Evolutionary conservation across 176 grass and related monocot species (phyloP).

Genomic region (Oryza officinalis): DNA sequence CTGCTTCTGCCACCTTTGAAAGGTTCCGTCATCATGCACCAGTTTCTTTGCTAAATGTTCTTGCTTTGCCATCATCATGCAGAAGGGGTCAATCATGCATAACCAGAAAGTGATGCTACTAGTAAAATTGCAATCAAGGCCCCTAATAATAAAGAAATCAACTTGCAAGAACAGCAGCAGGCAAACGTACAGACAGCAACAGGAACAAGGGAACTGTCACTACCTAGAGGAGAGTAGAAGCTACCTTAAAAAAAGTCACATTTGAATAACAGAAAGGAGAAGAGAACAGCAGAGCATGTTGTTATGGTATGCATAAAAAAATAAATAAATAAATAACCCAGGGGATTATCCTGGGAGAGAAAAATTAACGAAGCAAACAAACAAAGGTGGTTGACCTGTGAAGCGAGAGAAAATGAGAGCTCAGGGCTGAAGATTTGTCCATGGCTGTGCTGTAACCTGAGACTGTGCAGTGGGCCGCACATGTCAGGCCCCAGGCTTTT

Average conservation of each 20-base stretch:
- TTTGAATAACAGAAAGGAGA: neutral
- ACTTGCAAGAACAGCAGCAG: neutral
- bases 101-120: neutral
- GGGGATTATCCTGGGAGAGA: constrained; percentile 10
- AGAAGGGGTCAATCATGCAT: neutral
- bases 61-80: neutral
- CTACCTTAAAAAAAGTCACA: neutral
- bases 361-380: constrained; percentile 29
- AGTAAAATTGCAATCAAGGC: neutral
- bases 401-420: constrained; percentile 1
- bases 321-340: neutral
- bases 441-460: neutral
- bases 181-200: neutral
- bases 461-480: neutral
- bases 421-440: neutral
- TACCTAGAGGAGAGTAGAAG: neutral
- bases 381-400: constrained; percentile 30
- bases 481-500: constrained; percentile 19
- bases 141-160: neutral
- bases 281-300: neutral
- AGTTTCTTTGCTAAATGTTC: neutral
- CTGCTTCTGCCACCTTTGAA: neutral
- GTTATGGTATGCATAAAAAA: neutral
- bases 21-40: constrained; percentile 8
- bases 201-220: neutral